Percentiles rank a stretch among this genome's conserved stretches.
These are phyloP conservation scores for Solanum habrochaites DNA, from an alignment of 257 asterid genomes.

Conservation along the genomic window DNA sequence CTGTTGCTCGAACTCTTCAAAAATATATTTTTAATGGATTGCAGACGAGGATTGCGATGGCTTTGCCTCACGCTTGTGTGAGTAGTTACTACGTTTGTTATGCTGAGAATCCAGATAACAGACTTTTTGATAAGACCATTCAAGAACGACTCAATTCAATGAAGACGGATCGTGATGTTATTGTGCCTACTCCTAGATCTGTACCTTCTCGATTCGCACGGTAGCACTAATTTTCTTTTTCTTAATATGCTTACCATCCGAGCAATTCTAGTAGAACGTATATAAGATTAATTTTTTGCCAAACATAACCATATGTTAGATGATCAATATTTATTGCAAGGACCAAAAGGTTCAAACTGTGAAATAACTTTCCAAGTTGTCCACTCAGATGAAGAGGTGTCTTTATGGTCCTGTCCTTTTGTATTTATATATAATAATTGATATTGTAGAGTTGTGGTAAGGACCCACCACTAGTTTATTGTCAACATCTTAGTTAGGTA, in stretches of 20 bases:
- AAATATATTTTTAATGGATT: neutral
- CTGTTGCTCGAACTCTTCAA: fast-evolving
- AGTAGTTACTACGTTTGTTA: slow-evolving; percentile 90
- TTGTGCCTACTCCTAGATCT: slow-evolving; percentile 58
- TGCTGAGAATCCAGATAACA: slow-evolving; percentile 78
- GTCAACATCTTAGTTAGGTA: slow-evolving; percentile 5
- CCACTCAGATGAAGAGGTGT: neutral
- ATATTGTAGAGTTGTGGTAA: neutral
- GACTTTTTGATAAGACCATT: slow-evolving; percentile 61
- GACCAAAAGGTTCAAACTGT: neutral
- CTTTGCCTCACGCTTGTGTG: slow-evolving; percentile 92
- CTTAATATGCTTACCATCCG: fast-evolving
- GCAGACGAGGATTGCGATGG: slow-evolving; percentile 99
- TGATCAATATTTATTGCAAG: neutral
- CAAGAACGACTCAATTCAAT: slow-evolving; percentile 34
- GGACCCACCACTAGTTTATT: neutral
- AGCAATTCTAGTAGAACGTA: neutral
- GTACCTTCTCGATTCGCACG: slow-evolving; percentile 55
- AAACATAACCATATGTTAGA: neutral
- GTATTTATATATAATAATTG: neutral
- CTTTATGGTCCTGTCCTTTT: neutral
- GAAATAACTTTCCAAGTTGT: neutral
- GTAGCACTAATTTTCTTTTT: neutral
- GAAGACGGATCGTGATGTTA: slow-evolving; percentile 44
- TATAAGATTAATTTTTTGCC: neutral